Evolutionary conservation across 495 filamentous ascomycete species (phyloP), one percentile per base, ranked within the genome.

Genomic region (Penicillium soppii): DNA sequence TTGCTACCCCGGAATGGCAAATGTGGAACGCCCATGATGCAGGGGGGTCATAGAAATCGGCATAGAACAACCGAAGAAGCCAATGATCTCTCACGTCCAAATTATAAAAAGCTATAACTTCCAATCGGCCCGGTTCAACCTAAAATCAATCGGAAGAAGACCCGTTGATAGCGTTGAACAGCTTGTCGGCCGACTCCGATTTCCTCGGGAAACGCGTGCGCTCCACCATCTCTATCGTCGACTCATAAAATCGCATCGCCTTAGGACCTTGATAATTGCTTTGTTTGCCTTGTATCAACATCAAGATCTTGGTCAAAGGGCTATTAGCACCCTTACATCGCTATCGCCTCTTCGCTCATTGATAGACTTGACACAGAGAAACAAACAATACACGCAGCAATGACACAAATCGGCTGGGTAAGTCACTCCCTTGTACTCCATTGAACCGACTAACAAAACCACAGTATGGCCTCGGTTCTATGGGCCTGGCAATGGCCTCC

Each of bases 401-500:
- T 74, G 71, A 48, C 63, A 54, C 69, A 68, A 55, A 69, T 74
- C 43, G 71, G 71, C 58, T 74, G 71, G 71, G 71, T 69, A 54
- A 53, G 57, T 50, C 13, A 7, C 43, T 12, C 10, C 15, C 5
- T 45, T 17, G 5, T 15, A 19, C 4, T 1, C 4, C 3, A 7
- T 6, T 12, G 13, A 27, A 22, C 4, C n/a, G 43, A 27, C 45
- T 62, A 54, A 62, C 32, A 7, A 20, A 12, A 5, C 5, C 23
- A 44, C 37, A 76, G 73, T 76, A 72, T 57, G 73, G 73, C 53
- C 71, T 76, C 29, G 73, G 73, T 16, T 74, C 73, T 45, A 76
- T 76, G 71, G 73, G 73, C 55, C 71, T 73, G n/a, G 73, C 71
- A 53, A 76, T 76, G 73, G 73, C 73, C 55, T 69, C 50, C 33